Conservation (phyloP, 2,329 filamentous ascomycete species). For the Bisporella sp. region DNA sequence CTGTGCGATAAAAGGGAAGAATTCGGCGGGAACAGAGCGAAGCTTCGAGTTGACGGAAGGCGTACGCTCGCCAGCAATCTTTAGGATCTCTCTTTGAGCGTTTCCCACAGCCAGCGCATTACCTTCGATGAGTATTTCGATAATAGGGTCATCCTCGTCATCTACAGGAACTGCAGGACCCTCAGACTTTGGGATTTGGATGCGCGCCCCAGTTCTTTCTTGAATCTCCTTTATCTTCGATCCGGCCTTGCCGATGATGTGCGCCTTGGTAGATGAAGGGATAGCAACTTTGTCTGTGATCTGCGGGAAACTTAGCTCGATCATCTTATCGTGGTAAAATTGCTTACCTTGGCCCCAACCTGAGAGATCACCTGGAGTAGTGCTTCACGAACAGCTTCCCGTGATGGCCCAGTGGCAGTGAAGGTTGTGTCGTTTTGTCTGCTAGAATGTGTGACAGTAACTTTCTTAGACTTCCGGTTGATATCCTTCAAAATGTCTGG, state of each 20-base stretch:
- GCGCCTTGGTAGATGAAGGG: conserved; percentile 73
- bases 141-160: conserved; percentile 74
- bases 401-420: conserved; percentile 72
- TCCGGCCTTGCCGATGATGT: conserved; percentile 90
- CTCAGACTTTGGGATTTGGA: conserved; percentile 81
- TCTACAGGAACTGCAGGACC: conserved; percentile 45
- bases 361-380: conserved; percentile 84
- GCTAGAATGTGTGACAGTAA: conserved; percentile 70
- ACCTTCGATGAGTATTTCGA: conserved; percentile 85
- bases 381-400: conserved; percentile 63
- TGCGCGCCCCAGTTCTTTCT: conserved; percentile 81
- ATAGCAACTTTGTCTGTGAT: conserved; percentile 70
- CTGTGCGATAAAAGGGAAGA: conserved; percentile 89
- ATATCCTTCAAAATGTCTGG: conserved; percentile 83
- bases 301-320: conserved; percentile 29
- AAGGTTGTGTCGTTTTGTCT: conserved; percentile 70
- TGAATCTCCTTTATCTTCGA: conserved; percentile 85
- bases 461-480: conserved; percentile 86
- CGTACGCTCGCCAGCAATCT: conserved; percentile 80
- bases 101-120: conserved; percentile 82
- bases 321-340: conserved; percentile 2
- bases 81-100: conserved; percentile 75
- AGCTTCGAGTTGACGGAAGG: conserved; percentile 76
- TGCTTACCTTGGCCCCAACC: conserved; percentile 72
- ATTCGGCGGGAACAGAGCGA: conserved; percentile 79